Evolutionary conservation across 208 protist genomes (phyloP), one percentile per base, ranked within the genome.

Genomic region (Endotrypanum monterogeii): DNA sequence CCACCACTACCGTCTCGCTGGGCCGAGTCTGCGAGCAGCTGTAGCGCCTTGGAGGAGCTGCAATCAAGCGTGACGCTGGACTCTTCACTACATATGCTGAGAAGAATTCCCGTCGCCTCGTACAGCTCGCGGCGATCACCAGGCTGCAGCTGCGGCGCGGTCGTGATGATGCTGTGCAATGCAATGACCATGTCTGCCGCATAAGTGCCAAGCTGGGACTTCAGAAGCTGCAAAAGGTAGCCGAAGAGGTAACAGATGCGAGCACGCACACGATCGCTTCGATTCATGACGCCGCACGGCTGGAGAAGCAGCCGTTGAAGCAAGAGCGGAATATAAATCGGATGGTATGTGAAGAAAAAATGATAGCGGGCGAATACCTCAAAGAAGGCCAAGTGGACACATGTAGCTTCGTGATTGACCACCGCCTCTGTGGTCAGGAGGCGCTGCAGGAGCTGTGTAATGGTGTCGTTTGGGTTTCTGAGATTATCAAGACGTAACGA

Each of bases 371-470:
- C 86, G 16, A 94, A 76, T 2, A 92, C 74, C 71, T 96, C 91
- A 72, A 96, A 94, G 78, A 88, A 94, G 58, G 84, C 86, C 16
- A 96, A 52, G 61, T 94, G 89, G 23, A 96, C 89, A 56, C 78
- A 71, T 60, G 78, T 72, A 66, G 80, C 66, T 9, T 77, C 66
- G 41, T 30, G 71, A 65, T 41, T 58, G 32, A 78, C 57, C 6
- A 93, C 76, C 7, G 72, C 69, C 41, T 90, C 83, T 14, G 76
- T 87, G 37, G 61, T 79, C 28, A 96, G 44, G 39, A 96, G 65
- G 32, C 73, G 69, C 71, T 51, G 73, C 39, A 96, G 56, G 51
- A 96, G 78, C 60, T 84, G 78, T 52, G 86, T 76, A 69, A 85
- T 75, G 39, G 70, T 71, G 75, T 92, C 72, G 23, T 39, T 37